These are phyloP conservation scores for Penicillium sp. DNA, from an alignment of 2,329 filamentous ascomycete genomes.

Conservation along the genomic window DNA sequence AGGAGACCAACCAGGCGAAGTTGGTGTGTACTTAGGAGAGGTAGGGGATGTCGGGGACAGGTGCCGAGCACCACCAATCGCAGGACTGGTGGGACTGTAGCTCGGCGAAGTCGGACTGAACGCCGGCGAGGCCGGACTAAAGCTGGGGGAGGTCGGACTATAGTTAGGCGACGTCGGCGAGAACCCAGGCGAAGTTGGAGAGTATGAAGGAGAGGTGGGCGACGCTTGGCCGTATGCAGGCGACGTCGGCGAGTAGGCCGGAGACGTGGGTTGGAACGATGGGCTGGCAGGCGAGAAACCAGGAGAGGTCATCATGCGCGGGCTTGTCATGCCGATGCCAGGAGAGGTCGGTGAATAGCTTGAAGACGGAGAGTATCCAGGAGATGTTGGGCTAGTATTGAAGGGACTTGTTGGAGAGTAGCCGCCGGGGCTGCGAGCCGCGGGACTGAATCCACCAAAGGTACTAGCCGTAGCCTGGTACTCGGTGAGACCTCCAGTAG, in stretches of 20 bases:
- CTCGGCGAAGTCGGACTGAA: constrained; percentile 58
- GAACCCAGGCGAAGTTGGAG: constrained; percentile 54
- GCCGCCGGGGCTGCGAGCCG: constrained; percentile 61
- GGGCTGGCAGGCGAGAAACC: constrained; percentile 55
- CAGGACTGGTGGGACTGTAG: constrained; percentile 56
- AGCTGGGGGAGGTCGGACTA: constrained; percentile 58
- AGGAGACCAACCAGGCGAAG: constrained; percentile 51
- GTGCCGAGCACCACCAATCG: constrained; percentile 43
- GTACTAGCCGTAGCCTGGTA: constrained; percentile 63
- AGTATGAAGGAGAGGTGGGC: constrained; percentile 55
- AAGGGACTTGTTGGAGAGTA: constrained; percentile 72
- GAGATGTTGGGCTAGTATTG: constrained; percentile 68
- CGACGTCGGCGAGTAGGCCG: constrained; percentile 74
- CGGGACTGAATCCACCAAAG: constrained; percentile 61
- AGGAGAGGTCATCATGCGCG: constrained; percentile 55
- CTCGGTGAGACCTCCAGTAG: constrained; percentile 55
- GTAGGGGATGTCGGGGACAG: constrained; percentile 48
- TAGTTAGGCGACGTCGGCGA: constrained; percentile 61
- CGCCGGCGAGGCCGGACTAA: constrained; percentile 51
- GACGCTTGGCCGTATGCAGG: constrained; percentile 66
- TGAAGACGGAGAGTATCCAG: constrained; percentile 60
- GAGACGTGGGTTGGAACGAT: constrained; percentile 54
- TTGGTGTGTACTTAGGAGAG: constrained; percentile 55
- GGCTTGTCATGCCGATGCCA: constrained; percentile 57
- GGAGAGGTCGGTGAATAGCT: constrained; percentile 75